These are phyloP conservation scores for Aspergillus biplanus DNA, from an alignment of 495 filamentous ascomycete species.

Conservation along the genomic window DNA sequence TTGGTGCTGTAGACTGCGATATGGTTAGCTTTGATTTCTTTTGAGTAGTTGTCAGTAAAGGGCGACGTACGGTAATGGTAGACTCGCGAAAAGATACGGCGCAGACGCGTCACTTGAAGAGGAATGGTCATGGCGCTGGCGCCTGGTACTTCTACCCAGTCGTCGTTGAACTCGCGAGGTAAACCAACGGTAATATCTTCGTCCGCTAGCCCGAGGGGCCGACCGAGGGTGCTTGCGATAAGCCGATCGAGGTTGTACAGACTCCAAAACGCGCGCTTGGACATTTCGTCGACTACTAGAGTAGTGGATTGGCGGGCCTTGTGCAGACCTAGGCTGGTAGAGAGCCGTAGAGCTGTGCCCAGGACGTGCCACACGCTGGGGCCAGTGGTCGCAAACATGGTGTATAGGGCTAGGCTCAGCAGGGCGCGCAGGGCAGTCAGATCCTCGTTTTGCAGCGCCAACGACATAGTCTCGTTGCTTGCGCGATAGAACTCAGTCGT, in stretches of 20 bases:
- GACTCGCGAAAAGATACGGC: constrained; percentile 52
- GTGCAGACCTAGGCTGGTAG: constrained; percentile 54
- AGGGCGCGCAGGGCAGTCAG: constrained; percentile 48
- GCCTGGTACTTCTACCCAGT: constrained; percentile 45
- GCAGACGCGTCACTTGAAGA: constrained; percentile 50
- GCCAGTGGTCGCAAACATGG: constrained; percentile 52
- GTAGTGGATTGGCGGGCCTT: constrained; percentile 43
- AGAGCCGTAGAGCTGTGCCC: constrained; percentile 50
- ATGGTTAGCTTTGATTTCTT: neutral
- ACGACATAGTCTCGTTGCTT: constrained; percentile 43
- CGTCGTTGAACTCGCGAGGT: constrained; percentile 49
- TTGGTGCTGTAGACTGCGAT: constrained; percentile 47
- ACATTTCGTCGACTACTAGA: constrained; percentile 48
- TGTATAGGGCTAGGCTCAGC: constrained; percentile 54
- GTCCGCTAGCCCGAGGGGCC: constrained; percentile 53
- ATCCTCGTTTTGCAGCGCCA: constrained; percentile 49
- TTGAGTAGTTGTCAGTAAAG: neutral
- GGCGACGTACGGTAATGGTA: constrained; percentile 47
- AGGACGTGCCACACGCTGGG: constrained; percentile 59
- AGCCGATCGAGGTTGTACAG: constrained; percentile 56
- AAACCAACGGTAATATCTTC: constrained; percentile 53
- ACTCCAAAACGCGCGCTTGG: constrained; percentile 57
- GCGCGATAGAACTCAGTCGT: constrained; percentile 46
- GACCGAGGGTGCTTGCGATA: constrained; percentile 52
- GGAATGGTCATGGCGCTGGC: constrained; percentile 52